Evolutionary conservation across 2,329 filamentous ascomycete species (phyloP).

Genomic region (Cryphonectria japonica): DNA sequence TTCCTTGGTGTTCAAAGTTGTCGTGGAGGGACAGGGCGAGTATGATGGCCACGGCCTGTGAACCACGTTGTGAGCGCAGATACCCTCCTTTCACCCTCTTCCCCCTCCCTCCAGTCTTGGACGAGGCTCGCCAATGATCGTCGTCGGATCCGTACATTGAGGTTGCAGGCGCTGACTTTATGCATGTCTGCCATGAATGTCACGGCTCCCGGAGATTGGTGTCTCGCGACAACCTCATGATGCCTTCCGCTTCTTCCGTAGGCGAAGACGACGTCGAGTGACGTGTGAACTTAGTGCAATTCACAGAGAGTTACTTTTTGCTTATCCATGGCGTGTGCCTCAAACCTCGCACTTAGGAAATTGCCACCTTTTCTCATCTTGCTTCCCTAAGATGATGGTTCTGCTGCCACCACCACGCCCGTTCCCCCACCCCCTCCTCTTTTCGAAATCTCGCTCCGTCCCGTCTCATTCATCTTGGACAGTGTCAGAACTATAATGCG

Average conservation of each 20-base stretch:
- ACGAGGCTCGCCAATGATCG: slow-evolving; percentile 27
- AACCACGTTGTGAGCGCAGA: slow-evolving; percentile 17
- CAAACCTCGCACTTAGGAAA: not conserved
- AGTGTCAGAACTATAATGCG: slow-evolving; percentile 2
- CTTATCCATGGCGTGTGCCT: not conserved
- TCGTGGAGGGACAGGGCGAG: not conserved
- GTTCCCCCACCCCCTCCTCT: too few relatives aligned
- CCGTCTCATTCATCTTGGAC: not conserved
- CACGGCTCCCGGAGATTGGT: slow-evolving; percentile 5
- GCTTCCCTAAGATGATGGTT: not conserved
- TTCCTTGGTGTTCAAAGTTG: not conserved
- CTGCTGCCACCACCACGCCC: not conserved
- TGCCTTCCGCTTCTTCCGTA: not conserved
- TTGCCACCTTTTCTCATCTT: not conserved
- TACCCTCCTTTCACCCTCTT: not conserved
- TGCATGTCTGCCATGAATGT: not conserved
- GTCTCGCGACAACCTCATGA: slow-evolving; percentile 7
- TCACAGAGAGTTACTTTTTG: not conserved
- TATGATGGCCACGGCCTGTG: not conserved
- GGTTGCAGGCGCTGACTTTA: slow-evolving; percentile 6
- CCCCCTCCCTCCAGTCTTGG: not conserved
- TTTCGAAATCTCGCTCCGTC: slow-evolving; percentile 2
- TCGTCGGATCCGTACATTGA: not conserved
- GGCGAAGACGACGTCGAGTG: not conserved
- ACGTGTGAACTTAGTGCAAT: not conserved